Percentiles rank a stretch among this genome's conserved stretches.
These are phyloP conservation scores for Zymoseptoria pseudotritici DNA, from an alignment of 2,329 filamentous ascomycete genomes.

Conservation along the genomic window DNA sequence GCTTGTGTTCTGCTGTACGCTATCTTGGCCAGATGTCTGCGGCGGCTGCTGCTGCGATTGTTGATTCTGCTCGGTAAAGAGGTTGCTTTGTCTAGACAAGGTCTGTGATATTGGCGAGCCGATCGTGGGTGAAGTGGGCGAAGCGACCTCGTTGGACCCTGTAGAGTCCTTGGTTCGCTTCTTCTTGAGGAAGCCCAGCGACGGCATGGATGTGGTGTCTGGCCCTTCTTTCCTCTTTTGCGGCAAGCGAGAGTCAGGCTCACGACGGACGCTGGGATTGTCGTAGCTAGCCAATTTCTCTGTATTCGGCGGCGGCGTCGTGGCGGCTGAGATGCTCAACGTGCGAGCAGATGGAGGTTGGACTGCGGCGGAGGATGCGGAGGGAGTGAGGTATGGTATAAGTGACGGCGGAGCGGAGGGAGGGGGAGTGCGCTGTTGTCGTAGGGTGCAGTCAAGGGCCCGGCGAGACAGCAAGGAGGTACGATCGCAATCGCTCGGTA, in stretches of 20 bases:
- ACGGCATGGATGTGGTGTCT: conserved; percentile 61
- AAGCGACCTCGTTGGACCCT: conserved; percentile 51
- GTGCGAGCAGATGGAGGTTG: conserved; percentile 3
- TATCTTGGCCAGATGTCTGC: background rate
- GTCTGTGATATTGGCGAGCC: conserved; percentile 39
- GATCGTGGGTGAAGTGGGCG: conserved; percentile 56
- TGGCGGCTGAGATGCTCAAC: background rate
- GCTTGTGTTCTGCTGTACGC: background rate
- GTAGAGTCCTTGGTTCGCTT: conserved; percentile 89
- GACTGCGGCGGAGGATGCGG: conserved; percentile 4
- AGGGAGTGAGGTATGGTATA: background rate
- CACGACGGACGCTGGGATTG: conserved; percentile 1
- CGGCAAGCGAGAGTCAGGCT: conserved; percentile 15
- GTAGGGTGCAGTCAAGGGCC: background rate
- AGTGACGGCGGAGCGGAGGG: background rate
- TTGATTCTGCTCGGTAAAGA: conserved; percentile 23
- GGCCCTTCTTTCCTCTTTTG: conserved; percentile 17
- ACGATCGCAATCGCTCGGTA: background rate
- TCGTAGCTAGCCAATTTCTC: conserved; percentile 15
- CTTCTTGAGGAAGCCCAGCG: conserved; percentile 94
- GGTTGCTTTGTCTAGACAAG: conserved; percentile 34
- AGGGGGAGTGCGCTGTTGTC: background rate
- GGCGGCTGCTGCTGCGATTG: background rate
- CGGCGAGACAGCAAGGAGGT: background rate
- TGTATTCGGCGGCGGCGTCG: conserved; percentile 1